Base-by-base conservation (phyloP, 225 moss, liverwort and hornwort genomes). In the Lunularia cruciata region DNA sequence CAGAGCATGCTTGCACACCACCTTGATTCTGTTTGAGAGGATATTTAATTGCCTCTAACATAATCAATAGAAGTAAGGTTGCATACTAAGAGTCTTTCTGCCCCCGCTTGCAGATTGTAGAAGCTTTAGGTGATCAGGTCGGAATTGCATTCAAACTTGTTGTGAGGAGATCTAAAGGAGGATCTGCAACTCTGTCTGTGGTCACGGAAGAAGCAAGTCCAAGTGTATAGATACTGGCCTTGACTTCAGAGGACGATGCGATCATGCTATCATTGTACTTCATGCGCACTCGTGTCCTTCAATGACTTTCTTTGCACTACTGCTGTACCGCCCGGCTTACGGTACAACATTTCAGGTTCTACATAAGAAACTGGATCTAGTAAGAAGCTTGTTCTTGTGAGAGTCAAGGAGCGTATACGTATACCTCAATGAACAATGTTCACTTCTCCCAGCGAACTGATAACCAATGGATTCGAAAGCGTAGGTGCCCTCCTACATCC, bases 151-250 rank as follows among this genome's bases (percentile, higher is more conserved):
- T 92, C 64, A 80, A 81, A 70, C 64, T 88, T 72, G 74, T 88
- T 65, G 88, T 96, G 61, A 78, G 75, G 79, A 61, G 95, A 61
- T 56, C 62, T 46, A 80, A 78, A 48, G 68, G 76, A 52, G 83
- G 77, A 18, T 74, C 69, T 32, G 76, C 85, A 34, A 83, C 84
- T 8, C 65, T 92, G 12, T 66, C 74, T 12, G 86, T 95, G 51
- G 65, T 70, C 2, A 86, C 92, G 25, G 92, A 87, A 76, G 92
- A 96, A 81, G 90, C 87, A 26, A 96, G 80, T 67, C 90, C 92
- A 11, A 74, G 83, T 70, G 2, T 80, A 40, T 88, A 67, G 58
- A 0, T n/a, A 42, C 58, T 71, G n/a, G 57, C 19, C 38, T 59
- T 28, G n/a, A 10, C 9, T 42, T 35, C 35, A 32, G 68, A 54